These are phyloP conservation scores for Backusella tuberculispora DNA, from an alignment of 192 early-diverging fungal genomes.

Conservation along the genomic window DNA sequence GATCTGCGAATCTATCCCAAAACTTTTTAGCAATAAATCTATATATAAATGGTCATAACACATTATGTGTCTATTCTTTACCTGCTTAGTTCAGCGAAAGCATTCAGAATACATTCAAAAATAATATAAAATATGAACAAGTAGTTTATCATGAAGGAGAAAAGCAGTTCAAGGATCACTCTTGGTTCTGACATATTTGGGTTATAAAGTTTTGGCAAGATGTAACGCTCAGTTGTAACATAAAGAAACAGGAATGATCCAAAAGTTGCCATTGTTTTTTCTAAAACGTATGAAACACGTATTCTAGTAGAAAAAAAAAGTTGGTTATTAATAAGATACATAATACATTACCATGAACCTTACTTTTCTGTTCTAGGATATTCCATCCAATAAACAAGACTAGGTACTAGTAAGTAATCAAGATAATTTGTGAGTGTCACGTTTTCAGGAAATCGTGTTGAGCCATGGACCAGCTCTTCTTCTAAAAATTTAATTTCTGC, in stretches of 20 bases:
- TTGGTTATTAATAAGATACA: background rate
- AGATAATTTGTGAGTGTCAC: constrained; percentile 82
- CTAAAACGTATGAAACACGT: constrained; percentile 85
- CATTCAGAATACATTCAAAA: constrained; percentile 96
- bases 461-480: constrained; percentile 56
- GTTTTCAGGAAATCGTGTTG: constrained; percentile 75
- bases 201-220: constrained; percentile 78
- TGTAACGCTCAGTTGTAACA: constrained; percentile 85
- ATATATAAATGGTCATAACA: background rate
- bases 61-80: constrained; percentile 32
- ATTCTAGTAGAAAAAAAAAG: constrained; percentile 53
- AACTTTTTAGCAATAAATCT: constrained; percentile 11
- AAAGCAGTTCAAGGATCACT: constrained; percentile 72
- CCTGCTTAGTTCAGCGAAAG: constrained; percentile 91
- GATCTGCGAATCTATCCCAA: constrained; percentile 81
- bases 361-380: constrained; percentile 86
- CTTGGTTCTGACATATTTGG: constrained; percentile 56
- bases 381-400: constrained; percentile 91
- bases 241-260: constrained; percentile 84
- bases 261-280: constrained; percentile 77
- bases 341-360: background rate
- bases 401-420: constrained; percentile 87
- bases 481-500: constrained; percentile 57
- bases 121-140: constrained; percentile 93
- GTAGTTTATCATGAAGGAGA: constrained; percentile 92